Evolutionary conservation across 2,329 filamentous ascomycete species (phyloP), one percentile per base, ranked within the genome.

Genomic region (Sporothrix phasma): DNA sequence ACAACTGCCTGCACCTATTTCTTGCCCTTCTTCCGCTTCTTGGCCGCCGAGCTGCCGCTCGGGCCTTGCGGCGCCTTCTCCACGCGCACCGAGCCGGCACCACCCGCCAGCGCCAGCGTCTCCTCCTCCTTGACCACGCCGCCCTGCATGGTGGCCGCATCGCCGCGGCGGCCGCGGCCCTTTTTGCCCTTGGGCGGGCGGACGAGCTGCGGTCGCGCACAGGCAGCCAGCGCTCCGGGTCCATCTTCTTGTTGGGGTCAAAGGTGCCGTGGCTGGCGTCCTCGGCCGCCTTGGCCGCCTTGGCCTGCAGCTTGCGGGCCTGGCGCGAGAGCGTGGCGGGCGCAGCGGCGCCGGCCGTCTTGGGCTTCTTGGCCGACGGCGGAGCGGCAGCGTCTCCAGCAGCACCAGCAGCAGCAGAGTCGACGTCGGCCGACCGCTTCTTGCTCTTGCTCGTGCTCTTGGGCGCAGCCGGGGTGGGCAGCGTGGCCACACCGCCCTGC

Each of bases 191-290:
- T 92, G 78, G 94, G 96, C 7, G 92, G 92, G 56, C 89, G 81
- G 76, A 99, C 46, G 86, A 89, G 70, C 89, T 94, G 64, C 94
- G 84, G 74, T 99, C 94, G 61, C 89, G 86, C 71, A 97, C 80
- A 13, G 94, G 93, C 66, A 99, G 77, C 94, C 94, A 99, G 67
- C 94, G 83, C 76, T 99, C 94, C 0, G 91, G 87, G 74, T 99
- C 94, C 39, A 90, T 84, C 68, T 86, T 87, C 79, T 92, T 95
- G 69, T 82, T 84, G 61, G 89, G 83, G 65, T 91, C 89, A 71
- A 85, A 90, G 37, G 39, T 26, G 31, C 22, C 63, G 53, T 13
- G 58, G 37, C 54, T 53, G 26, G 29, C 65, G 0, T 78, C 47
- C 59, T 66, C 62, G 17, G 49, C 64, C 0, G 79, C 34, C 59